A percentile compares a stretch with the other conserved stretches of the same genome.
Evolutionary conservation across 2,329 filamentous ascomycete genomes (phyloP).

Genomic region (Emericellopsis cladophorae): DNA sequence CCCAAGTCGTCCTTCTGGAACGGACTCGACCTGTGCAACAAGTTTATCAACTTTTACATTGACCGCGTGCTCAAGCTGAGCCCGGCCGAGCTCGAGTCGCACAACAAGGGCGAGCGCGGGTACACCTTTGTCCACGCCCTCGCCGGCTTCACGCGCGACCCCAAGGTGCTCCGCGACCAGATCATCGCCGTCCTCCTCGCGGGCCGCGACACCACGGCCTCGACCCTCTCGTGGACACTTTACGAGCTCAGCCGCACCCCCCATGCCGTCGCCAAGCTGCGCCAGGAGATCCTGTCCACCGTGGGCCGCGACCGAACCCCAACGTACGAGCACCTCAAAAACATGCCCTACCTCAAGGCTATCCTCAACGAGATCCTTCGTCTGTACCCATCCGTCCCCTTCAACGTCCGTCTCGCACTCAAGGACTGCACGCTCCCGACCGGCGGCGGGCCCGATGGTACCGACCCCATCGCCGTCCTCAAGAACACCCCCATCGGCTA

Average conservation of each 20-base stretch:
- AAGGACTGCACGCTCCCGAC: constrained; percentile 62
- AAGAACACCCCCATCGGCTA: constrained; percentile 57
- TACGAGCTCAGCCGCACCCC: constrained; percentile 72
- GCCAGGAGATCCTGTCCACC: constrained; percentile 55
- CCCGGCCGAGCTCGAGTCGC: constrained; percentile 53
- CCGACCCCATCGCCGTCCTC: constrained; percentile 48
- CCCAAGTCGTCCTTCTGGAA: constrained; percentile 51
- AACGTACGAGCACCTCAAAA: constrained; percentile 72
- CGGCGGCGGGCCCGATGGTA: constrained; percentile 53
- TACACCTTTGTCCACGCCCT: constrained; percentile 85
- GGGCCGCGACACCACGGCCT: constrained; percentile 77
- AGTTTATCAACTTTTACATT: constrained; percentile 69
- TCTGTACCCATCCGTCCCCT: constrained; percentile 66
- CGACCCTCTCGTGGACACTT: constrained; percentile 66
- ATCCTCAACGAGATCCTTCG: constrained; percentile 68
- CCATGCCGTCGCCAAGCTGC: constrained; percentile 51
- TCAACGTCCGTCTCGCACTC: constrained; percentile 63
- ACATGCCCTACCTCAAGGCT: constrained; percentile 70
- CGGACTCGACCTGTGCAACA: constrained; percentile 56
- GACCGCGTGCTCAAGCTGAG: constrained; percentile 57
- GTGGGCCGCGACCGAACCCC: constrained; percentile 52
- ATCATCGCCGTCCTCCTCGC: constrained; percentile 72
- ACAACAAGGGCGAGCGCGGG: constrained; percentile 53
- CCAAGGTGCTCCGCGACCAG: constrained; percentile 68
- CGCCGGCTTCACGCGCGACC: constrained; percentile 64